Percentiles rank a stretch among this genome's conserved stretches.
phyloP scores from a whole-genome alignment of 2,329 filamentous ascomycete genomes.

The Diplodia corticola region DNA sequence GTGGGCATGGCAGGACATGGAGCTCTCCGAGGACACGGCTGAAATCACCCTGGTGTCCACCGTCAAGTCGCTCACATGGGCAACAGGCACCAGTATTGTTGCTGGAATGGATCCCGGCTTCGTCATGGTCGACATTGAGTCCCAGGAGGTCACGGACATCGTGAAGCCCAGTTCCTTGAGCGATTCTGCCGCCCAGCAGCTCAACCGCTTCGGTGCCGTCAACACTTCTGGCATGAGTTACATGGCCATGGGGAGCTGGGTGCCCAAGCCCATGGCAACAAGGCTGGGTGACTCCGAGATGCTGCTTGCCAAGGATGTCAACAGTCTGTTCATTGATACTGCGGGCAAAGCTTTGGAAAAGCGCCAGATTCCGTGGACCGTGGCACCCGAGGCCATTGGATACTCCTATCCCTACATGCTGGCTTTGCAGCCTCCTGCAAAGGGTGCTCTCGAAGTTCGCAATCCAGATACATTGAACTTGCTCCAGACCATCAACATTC shows the following conservation, averaged over 20 bases:
- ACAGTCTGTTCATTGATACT: conserved; percentile 86
- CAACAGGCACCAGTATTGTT: conserved; percentile 79
- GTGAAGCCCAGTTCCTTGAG: conserved; percentile 72
- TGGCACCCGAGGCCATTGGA: conserved; percentile 84
- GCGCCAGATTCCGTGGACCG: conserved; percentile 87
- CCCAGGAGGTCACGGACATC: conserved; percentile 73
- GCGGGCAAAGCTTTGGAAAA: conserved; percentile 80
- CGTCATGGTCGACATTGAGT: conserved; percentile 81
- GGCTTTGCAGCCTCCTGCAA: conserved; percentile 77
- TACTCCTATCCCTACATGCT: conserved; percentile 97
- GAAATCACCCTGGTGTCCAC: conserved; percentile 81
- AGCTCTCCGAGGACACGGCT: conserved; percentile 69
- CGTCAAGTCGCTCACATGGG: conserved; percentile 89
- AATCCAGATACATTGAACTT: conserved; percentile 91
- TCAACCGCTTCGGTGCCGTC: conserved; percentile 77
- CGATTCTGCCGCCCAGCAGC: conserved; percentile 63
- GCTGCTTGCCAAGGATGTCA: conserved; percentile 95
- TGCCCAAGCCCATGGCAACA: conserved; percentile 85
- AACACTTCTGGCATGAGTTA: conserved; percentile 91
- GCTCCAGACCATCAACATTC: conserved; percentile 79
- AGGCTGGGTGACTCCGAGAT: conserved; percentile 80
- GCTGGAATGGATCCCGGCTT: conserved; percentile 92
- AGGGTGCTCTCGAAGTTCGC: conserved; percentile 83
- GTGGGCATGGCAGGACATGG: conserved; percentile 97
- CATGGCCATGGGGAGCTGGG: conserved; percentile 89